Evolutionary conservation across 2,329 filamentous ascomycete species (phyloP).

Genomic region (Purpureocillium lavendulum): DNA sequence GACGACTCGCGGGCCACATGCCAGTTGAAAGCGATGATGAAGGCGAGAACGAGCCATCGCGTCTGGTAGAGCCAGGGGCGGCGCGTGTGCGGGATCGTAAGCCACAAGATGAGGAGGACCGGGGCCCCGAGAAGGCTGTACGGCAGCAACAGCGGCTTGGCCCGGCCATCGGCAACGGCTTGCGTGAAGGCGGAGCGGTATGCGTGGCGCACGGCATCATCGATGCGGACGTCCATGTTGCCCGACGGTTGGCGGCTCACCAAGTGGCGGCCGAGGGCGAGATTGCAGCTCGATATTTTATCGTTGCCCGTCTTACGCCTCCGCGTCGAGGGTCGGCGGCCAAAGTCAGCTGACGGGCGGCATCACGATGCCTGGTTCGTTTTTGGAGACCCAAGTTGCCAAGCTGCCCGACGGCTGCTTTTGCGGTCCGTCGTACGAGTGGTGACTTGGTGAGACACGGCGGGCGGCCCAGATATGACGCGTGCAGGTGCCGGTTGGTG

Average conservation of each 20-base stretch:
- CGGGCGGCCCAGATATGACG: no score
- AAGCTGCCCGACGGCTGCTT: neutral
- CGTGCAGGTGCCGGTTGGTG: no score
- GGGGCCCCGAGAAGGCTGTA: slow-evolving; percentile 38
- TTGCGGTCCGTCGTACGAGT: neutral
- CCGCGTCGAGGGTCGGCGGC: neutral
- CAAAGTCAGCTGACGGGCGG: neutral
- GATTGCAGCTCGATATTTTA: no score
- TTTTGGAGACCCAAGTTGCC: neutral
- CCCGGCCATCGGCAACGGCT: slow-evolving; percentile 26
- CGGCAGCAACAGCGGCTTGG: slow-evolving; percentile 43
- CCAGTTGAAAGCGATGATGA: slow-evolving; percentile 33
- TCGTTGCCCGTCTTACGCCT: no score
- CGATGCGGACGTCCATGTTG: slow-evolving; percentile 9
- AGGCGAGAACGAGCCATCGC: slow-evolving; percentile 38
- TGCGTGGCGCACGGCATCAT: slow-evolving; percentile 16
- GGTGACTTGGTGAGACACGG: no score
- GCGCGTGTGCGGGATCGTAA: slow-evolving; percentile 44
- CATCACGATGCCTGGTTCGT: neutral
- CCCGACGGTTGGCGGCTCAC: no score
- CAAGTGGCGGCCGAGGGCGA: no score
- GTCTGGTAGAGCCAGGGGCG: slow-evolving; percentile 41
- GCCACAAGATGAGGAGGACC: slow-evolving; percentile 43
- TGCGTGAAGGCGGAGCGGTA: slow-evolving; percentile 29
- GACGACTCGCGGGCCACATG: slow-evolving; percentile 32